Evolutionary conservation across 106 monocot species (phyloP).

Genomic region (Dactylorhiza incarnata): DNA sequence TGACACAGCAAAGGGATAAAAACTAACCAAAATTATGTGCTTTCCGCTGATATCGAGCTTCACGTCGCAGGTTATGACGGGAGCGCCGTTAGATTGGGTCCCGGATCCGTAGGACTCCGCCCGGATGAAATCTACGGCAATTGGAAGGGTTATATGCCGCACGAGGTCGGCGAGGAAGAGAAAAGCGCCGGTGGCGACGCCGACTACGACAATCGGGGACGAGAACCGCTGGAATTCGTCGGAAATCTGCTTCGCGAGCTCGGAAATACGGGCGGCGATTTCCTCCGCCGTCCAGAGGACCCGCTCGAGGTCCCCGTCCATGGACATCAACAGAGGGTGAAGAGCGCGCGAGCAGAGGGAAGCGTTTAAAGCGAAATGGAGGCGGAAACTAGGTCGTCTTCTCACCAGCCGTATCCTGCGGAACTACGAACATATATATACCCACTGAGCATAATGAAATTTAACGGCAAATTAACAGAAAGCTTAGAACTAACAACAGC

Average conservation of each 20-base stretch:
- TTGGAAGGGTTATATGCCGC: slow-evolving; percentile 40
- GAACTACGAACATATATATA: too few relatives aligned
- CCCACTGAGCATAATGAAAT: too few relatives aligned
- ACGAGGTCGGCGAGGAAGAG: slow-evolving; percentile 80
- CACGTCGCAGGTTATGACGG: slow-evolving; percentile 58
- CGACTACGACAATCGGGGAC: slow-evolving; percentile 37
- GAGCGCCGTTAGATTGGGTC: slow-evolving; percentile 51
- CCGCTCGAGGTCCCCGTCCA: slow-evolving; percentile 44
- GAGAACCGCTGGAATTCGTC: slow-evolving; percentile 22
- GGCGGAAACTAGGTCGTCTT: too few relatives aligned
- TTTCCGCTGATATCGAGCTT: slow-evolving; percentile 78
- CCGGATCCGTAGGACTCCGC: slow-evolving; percentile 81
- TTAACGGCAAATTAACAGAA: too few relatives aligned
- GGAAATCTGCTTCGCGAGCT: slow-evolving; percentile 48
- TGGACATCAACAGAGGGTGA: not conserved
- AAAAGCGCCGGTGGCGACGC: slow-evolving; percentile 86
- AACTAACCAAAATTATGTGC: slow-evolving; percentile 67
- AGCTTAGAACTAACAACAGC: too few relatives aligned
- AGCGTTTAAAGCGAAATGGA: too few relatives aligned
- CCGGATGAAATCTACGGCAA: slow-evolving; percentile 67
- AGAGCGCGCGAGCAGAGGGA: not conserved
- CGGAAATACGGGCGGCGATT: slow-evolving; percentile 53
- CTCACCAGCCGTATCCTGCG: too few relatives aligned
- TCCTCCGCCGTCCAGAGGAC: slow-evolving; percentile 68
- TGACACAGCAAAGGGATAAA: not conserved